Percentiles rank a stretch among this genome's conserved stretches.
phyloP scores from a whole-genome alignment of 2,329 filamentous ascomycete species.

The Ophiosphaerella herpotricha region DNA sequence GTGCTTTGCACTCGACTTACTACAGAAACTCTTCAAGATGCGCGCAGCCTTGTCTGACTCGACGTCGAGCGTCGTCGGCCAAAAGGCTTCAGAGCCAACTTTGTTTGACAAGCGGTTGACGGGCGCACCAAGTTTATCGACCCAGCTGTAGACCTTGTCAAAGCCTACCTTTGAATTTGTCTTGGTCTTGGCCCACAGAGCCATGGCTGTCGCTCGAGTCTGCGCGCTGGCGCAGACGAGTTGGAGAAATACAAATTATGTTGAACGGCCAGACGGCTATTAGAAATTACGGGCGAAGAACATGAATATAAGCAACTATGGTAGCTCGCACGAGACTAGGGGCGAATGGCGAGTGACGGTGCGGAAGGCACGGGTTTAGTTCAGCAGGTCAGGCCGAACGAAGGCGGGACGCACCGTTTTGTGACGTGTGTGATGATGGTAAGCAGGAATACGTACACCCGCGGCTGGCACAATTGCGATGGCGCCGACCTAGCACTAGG shows the following conservation, averaged over 20 bases:
- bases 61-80: conserved; percentile 82
- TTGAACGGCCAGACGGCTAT: conserved; percentile 19
- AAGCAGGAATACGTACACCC: conserved; percentile 23
- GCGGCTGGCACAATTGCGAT: conserved; percentile 18
- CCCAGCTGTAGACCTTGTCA: conserved; percentile 71
- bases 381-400: conserved; percentile 17
- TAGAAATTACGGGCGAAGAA: conserved; percentile 26
- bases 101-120: conserved; percentile 83
- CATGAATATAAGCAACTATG: conserved; percentile 11
- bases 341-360: conserved; percentile 11
- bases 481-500: conserved; percentile 1
- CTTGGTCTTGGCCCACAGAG: conserved; percentile 43
- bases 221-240: conserved; percentile 7
- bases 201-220: conserved; percentile 23
- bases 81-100: conserved; percentile 80
- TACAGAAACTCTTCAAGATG: conserved; percentile 89
- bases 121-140: conserved; percentile 72
- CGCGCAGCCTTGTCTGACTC: conserved; percentile 91
- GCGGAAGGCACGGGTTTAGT: conserved; percentile 20
- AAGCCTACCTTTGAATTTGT: conserved; percentile 56
- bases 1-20: conserved; percentile 56
- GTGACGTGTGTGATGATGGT: conserved; percentile 19
- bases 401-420: conserved; percentile 33
- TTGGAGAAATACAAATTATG: conserved; percentile 19
- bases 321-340: conserved; percentile 9